Evolutionary conservation across 208 protist genomes (phyloP).

Genomic region (Crithidia acanthocephali): DNA sequence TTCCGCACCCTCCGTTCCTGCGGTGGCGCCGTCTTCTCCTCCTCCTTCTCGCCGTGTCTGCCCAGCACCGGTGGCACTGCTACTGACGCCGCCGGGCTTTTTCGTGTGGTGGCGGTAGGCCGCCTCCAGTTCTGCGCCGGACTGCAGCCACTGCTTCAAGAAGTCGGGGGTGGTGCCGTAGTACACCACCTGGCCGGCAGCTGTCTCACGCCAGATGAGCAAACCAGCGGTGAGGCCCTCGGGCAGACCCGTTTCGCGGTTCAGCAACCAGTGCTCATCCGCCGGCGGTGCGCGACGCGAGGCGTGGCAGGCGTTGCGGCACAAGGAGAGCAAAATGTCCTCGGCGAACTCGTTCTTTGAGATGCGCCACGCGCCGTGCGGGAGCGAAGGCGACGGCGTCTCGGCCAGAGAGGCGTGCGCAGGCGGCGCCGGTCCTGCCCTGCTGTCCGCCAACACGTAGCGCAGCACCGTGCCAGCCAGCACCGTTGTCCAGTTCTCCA

Average conservation of each 20-base stretch:
- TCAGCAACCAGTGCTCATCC: conserved; percentile 60
- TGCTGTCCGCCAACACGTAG: conserved; percentile 6
- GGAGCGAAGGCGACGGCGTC: too few relatives aligned
- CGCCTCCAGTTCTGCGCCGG: conserved; percentile 24
- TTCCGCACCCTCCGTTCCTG: not conserved
- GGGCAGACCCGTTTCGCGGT: conserved; percentile 29
- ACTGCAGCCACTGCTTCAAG: conserved; percentile 49
- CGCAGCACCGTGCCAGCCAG: conserved; percentile 46
- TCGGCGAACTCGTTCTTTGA: conserved; percentile 48
- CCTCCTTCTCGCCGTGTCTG: not conserved
- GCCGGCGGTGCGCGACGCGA: conserved; percentile 42
- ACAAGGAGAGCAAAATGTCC: conserved; percentile 61
- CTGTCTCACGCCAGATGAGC: conserved; percentile 45
- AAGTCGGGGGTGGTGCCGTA: conserved; percentile 60
- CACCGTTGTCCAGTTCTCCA: conserved; percentile 29
- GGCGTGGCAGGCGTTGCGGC: conserved; percentile 46
- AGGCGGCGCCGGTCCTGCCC: too few relatives aligned
- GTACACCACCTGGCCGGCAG: conserved; percentile 38
- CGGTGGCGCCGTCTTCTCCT: not conserved
- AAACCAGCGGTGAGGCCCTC: conserved; percentile 39
- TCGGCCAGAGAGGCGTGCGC: not conserved
- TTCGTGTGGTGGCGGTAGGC: conserved; percentile 29
- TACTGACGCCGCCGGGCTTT: not conserved
- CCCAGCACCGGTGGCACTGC: not conserved
- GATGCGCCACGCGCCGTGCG: conserved; percentile 9